Percentiles rank a stretch among this genome's conserved stretches.
phyloP scores from a whole-genome alignment of 2,329 filamentous ascomycete genomes.

The Ploettnerulaceae sp. region DNA sequence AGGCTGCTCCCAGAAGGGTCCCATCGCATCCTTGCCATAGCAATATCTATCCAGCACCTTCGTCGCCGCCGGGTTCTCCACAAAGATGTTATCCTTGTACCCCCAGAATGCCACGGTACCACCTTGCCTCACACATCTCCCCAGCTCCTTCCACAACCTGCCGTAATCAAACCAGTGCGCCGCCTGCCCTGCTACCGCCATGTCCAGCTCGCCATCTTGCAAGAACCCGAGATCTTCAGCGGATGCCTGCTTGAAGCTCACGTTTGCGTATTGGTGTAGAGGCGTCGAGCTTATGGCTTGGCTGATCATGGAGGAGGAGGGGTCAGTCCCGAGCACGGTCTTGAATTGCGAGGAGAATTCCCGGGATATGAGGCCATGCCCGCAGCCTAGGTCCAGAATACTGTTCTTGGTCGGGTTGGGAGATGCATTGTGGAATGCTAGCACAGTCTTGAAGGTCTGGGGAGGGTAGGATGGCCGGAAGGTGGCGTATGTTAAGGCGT shows the following conservation, averaged over 20 bases:
- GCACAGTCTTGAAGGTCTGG: slow-evolving; percentile 48
- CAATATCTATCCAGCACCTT: slow-evolving; percentile 50
- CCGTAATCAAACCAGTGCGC: slow-evolving; percentile 63
- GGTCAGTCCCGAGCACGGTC: slow-evolving; percentile 50
- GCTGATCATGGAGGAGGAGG: slow-evolving; percentile 51
- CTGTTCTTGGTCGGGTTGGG: slow-evolving; percentile 40
- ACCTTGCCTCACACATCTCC: slow-evolving; percentile 47
- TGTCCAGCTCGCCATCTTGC: slow-evolving; percentile 46
- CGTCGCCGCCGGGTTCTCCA: slow-evolving; percentile 48
- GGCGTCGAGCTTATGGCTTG: slow-evolving; percentile 43
- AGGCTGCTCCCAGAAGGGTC: slow-evolving; percentile 56
- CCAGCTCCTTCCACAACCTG: slow-evolving; percentile 50
- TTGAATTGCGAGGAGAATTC: slow-evolving; percentile 49
- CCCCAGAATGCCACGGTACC: slow-evolving; percentile 62
- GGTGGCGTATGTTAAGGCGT: slow-evolving; percentile 52
- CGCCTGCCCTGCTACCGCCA: slow-evolving; percentile 48
- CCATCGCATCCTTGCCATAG: slow-evolving; percentile 52
- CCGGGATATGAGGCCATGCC: slow-evolving; percentile 54
- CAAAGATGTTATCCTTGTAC: slow-evolving; percentile 59
- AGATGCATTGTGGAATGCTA: slow-evolving; percentile 53
- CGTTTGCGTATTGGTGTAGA: slow-evolving; percentile 34
- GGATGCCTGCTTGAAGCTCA: slow-evolving; percentile 45
- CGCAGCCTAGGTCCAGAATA: slow-evolving; percentile 57
- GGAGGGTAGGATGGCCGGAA: slow-evolving; percentile 56
- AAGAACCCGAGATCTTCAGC: slow-evolving; percentile 53